Conservation (phyloP, 2,329 filamentous ascomycete species). For the Ampelomyces quisqualis region DNA sequence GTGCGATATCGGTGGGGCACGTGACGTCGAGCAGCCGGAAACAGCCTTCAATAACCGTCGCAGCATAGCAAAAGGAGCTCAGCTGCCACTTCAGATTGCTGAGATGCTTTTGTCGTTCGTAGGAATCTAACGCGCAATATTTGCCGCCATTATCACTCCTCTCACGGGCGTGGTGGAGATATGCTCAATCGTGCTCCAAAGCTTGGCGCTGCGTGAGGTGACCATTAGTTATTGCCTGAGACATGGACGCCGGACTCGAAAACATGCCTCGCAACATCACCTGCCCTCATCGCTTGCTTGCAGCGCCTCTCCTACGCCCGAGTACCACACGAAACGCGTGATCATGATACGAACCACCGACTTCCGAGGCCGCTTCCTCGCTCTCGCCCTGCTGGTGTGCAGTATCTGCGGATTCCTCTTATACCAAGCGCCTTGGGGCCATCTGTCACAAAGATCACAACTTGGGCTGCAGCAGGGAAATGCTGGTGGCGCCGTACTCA, state of each 20-base stretch:
- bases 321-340: background rate
- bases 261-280: constrained; percentile 4
- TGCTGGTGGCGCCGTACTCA: constrained; percentile 46
- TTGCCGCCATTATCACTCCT: too few relatives aligned
- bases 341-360: constrained; percentile 35
- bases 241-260: background rate
- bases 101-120: constrained; percentile 8
- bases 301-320: background rate
- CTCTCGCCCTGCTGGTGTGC: constrained; percentile 56
- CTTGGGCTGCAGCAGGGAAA: constrained; percentile 18
- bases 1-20: constrained; percentile 36
- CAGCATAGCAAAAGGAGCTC: constrained; percentile 22
- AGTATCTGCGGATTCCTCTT: constrained; percentile 60
- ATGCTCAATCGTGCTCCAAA: constrained; percentile 6
- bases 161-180: too few relatives aligned
- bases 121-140: too few relatives aligned
- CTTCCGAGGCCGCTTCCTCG: constrained; percentile 40
- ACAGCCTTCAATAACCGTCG: constrained; percentile 29
- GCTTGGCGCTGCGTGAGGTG: constrained; percentile 19
- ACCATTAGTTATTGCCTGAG: too few relatives aligned
- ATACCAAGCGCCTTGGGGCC: constrained; percentile 49
- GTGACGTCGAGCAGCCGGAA: constrained; percentile 20
- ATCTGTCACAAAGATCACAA: constrained; percentile 20
- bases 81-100: constrained; percentile 5
- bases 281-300: background rate